Evolutionary conservation across 2,329 filamentous ascomycete genomes (phyloP), one percentile per base, ranked within the genome.

Genomic region (Anthostomella pinea): DNA sequence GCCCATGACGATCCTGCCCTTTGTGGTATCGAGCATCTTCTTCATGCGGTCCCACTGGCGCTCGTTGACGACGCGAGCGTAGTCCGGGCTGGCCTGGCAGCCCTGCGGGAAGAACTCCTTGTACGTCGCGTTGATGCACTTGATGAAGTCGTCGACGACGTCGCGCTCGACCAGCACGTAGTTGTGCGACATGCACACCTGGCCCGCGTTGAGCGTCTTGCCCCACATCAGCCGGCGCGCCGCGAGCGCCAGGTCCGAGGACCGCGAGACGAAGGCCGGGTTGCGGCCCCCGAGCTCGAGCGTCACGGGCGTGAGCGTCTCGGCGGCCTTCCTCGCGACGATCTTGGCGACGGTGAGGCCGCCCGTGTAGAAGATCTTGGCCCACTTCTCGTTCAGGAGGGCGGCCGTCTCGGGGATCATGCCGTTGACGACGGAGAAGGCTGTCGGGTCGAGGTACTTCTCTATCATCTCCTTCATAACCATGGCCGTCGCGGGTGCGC

Each of bases 341-440:
- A 97, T 90, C 58, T 83, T 88, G 56, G 87, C 93, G 13, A 96
- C 88, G 18, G 60, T 68, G 34, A 76, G 75, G 54, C 81, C 83
- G 36, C 93, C 93, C 1, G 93, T 98, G 69, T 95, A 98, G 71
- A 93, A 90, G 56, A 98, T 94, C 76, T 96, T 97, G 68, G 94
- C 90, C 84, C 90, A 98, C 63, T 91, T 91, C 68, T 89, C 79
- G 39, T 91, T 80, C 21, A 98, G 75, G 28, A 97, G 68, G 9
- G 81, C 81, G 29, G 85, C 87, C 4, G 85, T 89, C 70, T 95
- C 88, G 4, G 83, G 73, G 14, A 95, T 67, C 18, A 71, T 81
- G 42, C 93, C 93, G 60, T 96, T 93, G 49, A 96, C 72, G 40
- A 88, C 77, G 22, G 72, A 68, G 65, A 88, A 96, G 51, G 81